These are phyloP conservation scores for Lachnellula cervina DNA, from an alignment of 2,329 filamentous ascomycete species.

Conservation along the genomic window DNA sequence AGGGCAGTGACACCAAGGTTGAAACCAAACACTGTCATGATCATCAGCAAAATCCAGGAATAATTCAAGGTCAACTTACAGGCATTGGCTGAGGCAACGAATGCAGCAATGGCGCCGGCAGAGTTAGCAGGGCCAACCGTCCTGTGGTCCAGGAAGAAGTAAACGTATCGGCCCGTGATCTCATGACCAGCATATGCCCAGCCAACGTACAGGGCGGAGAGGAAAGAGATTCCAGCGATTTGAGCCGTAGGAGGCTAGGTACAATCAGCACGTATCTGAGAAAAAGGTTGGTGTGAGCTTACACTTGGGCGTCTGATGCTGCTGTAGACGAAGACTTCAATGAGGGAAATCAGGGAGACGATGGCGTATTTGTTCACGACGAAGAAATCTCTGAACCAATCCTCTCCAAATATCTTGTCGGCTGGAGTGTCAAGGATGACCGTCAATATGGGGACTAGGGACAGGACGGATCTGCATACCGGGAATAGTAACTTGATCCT, in stretches of 20 bases:
- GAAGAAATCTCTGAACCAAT: slow-evolving; percentile 22
- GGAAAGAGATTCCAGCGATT: slow-evolving; percentile 18
- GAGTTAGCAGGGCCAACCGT: slow-evolving; percentile 26
- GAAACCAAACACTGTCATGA: slow-evolving; percentile 17
- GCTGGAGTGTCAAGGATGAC: slow-evolving; percentile 1
- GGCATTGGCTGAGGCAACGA: slow-evolving; percentile 17
- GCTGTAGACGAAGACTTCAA: slow-evolving; percentile 30
- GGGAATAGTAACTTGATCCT: slow-evolving; percentile 18
- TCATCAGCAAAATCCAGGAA: neutral
- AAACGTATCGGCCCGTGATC: slow-evolving; percentile 25
- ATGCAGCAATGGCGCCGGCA: slow-evolving; percentile 16
- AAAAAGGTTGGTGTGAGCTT: slow-evolving; percentile 8
- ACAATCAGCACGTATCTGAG: slow-evolving; percentile 8
- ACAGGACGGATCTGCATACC: slow-evolving; percentile 7
- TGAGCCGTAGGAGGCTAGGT: slow-evolving; percentile 24
- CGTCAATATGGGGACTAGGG: slow-evolving; percentile 7
- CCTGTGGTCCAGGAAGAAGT: slow-evolving; percentile 30
- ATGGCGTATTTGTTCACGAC: slow-evolving; percentile 26
- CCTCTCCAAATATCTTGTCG: slow-evolving; percentile 21
- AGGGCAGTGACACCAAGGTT: slow-evolving; percentile 19
- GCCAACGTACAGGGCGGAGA: slow-evolving; percentile 25
- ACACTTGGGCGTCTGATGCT: slow-evolving; percentile 30
- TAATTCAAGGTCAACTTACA: slow-evolving; percentile 17
- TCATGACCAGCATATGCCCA: slow-evolving; percentile 30
- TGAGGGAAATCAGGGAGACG: slow-evolving; percentile 27